Conservation (phyloP, 2,329 filamentous ascomycete genomes). For the Aspergillus texensis region DNA sequence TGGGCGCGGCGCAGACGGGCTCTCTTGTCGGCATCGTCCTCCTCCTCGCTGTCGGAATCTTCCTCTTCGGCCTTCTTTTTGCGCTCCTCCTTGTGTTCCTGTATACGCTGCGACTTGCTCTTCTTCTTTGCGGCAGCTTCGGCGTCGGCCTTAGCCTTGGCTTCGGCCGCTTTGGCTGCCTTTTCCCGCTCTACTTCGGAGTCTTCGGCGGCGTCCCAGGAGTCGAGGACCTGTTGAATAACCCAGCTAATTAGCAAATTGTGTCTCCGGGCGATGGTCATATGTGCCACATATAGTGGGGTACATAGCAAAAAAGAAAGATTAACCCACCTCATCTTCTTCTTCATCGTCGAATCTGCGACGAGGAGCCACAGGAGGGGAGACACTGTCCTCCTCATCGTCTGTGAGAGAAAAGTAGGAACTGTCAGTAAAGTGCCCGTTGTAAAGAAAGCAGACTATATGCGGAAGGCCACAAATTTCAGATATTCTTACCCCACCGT, state of each 20-base stretch:
- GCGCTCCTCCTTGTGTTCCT: constrained; percentile 71
- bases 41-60: constrained; percentile 58
- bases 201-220: constrained; percentile 96
- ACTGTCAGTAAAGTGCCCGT: constrained; percentile 8
- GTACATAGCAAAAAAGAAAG: not conserved
- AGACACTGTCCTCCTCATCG: constrained; percentile 58
- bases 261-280: not conserved
- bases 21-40: constrained; percentile 71
- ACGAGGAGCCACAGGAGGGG: constrained; percentile 51
- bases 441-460: not conserved
- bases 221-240: constrained; percentile 76
- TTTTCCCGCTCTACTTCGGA: constrained; percentile 97
- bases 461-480: not conserved
- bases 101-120: constrained; percentile 80
- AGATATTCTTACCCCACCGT: constrained; percentile 52
- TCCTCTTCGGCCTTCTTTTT: constrained; percentile 61
- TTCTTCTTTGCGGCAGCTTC: constrained; percentile 91
- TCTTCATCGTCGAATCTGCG: constrained; percentile 93
- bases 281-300: not conserved
- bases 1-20: constrained; percentile 77
- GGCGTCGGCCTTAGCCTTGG: constrained; percentile 85
- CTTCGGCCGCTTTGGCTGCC: constrained; percentile 80
- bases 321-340: constrained; percentile 70
- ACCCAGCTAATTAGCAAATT: not conserved
- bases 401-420: constrained; percentile 25